Base-by-base conservation (phyloP, 129 eudicot species). In the Rutidosis leptorrhynchoides region DNA sequence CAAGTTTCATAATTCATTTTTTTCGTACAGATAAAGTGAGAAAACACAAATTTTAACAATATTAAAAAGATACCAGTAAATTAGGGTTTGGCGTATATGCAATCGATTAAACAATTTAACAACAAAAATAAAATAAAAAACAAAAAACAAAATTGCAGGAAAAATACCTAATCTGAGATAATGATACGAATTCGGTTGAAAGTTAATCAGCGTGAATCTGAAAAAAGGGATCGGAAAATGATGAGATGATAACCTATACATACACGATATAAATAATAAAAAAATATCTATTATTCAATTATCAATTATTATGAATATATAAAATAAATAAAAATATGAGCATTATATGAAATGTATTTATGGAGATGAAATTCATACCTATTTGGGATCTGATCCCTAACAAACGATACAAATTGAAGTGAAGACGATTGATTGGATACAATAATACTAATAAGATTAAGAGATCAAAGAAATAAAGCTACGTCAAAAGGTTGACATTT, bases 401-500 rank as follows among this genome's bases (percentile, higher is more conserved):
- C 55, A 49, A 49, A 17, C 23, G 19, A 33, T 58, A 67, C 29
- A 75, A n/a, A 75, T 58, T 19, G 62, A 60, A 20, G 65, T 65
- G 72, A 68, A 60, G 66, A 67, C 6, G 69, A 67, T 67, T 75
- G 74, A 67, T n/a, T 46, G 51, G 74, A 75, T 67, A 67, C 79
- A 75, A 58, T 58, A 74, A n/a, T n/a, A n/a, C n/a, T n/a, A n/a
- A n/a, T n/a, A n/a, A n/a, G n/a, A n/a, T n/a, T n/a, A n/a, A n/a
- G n/a, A 66, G 67, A 74, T 74, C 65, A 64, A 73, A 74, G 67
- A 75, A 67, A 75, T 51, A 60, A 52, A 63, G 21, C 64, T 59
- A 37, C 74, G 80, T 75, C 80, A 75, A 75, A 60, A 68, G 14
- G 74, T 75, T 75, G 80, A 75, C 80, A 75, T 75, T 75, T 75